phyloP scores from a whole-genome alignment of 2,329 filamentous ascomycete genomes.

The Aciculosporium take region DNA sequence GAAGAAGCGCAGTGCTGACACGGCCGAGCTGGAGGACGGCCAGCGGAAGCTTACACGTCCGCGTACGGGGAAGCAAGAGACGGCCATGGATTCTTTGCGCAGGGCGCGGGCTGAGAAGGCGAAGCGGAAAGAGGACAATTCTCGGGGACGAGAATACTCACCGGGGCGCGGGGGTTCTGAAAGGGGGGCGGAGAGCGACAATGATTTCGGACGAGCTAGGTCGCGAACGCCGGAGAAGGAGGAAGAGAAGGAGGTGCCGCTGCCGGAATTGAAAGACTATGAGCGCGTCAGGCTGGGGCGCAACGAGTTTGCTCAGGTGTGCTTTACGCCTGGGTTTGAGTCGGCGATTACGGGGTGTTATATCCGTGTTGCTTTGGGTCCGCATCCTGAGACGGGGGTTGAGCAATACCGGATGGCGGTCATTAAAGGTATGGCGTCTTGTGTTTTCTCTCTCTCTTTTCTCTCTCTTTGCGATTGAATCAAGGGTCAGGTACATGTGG shows the following conservation, averaged over 20 bases:
- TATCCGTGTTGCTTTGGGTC: constrained; percentile 69
- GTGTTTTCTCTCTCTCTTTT: background rate
- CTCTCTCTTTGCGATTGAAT: background rate
- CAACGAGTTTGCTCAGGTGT: constrained; percentile 76
- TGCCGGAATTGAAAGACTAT: constrained; percentile 64
- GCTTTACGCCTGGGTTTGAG: constrained; percentile 86
- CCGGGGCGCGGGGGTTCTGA: constrained; percentile 19
- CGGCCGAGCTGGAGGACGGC: constrained; percentile 66
- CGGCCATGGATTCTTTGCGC: constrained; percentile 57
- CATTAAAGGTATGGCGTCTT: constrained; percentile 55
- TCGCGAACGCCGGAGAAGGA: constrained; percentile 46
- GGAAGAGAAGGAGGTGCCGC: constrained; percentile 53
- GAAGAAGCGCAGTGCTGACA: constrained; percentile 65
- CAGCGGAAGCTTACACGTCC: constrained; percentile 57
- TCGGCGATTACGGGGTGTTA: constrained; percentile 70
- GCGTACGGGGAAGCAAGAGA: constrained; percentile 39
- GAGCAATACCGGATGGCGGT: constrained; percentile 77
- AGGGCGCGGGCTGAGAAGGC: constrained; percentile 48
- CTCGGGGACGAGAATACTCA: constrained; percentile 43
- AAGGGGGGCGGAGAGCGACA: constrained; percentile 62
- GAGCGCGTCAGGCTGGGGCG: constrained; percentile 74
- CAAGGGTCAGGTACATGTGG: background rate
- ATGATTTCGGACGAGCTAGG: constrained; percentile 55
- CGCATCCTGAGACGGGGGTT: constrained; percentile 55
- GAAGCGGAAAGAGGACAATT: constrained; percentile 35